phyloP scores from a whole-genome alignment of 1,139 yeast genomes.

The Magnusiomyces suaveolens region DNA sequence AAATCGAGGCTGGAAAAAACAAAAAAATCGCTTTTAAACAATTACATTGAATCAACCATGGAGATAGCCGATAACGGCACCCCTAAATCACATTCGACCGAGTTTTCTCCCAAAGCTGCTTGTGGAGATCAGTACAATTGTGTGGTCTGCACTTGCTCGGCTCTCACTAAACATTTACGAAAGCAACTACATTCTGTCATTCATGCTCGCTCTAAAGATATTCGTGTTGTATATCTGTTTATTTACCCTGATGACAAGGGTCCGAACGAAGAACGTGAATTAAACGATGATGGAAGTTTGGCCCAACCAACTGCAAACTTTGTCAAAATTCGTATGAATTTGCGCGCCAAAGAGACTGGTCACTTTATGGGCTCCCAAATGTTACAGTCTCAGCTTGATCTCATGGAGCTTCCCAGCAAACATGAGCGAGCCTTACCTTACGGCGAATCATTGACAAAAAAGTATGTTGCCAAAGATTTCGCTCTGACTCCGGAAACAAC shows the following conservation, averaged over 20 bases:
- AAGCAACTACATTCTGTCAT: not conserved
- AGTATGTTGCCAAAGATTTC: not conserved
- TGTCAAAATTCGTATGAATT: slow-evolving; percentile 51
- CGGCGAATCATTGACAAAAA: no score
- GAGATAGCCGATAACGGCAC: not conserved
- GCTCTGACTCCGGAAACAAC: slow-evolving; percentile 7
- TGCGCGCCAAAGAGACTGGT: slow-evolving; percentile 25
- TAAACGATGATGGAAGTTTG: not conserved
- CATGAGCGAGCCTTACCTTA: not conserved
- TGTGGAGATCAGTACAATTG: not conserved
- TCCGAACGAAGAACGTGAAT: not conserved
- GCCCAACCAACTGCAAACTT: slow-evolving; percentile 30
- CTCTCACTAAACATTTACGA: not conserved
- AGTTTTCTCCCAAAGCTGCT: not conserved
- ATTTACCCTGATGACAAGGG: not conserved
- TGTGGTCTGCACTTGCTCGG: not conserved
- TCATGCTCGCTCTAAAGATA: not conserved
- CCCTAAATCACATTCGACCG: not conserved
- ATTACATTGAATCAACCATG: not conserved
- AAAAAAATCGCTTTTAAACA: not conserved
- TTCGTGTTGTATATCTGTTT: not conserved
- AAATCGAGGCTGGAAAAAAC: not conserved
- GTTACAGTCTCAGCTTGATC: slow-evolving; percentile 69
- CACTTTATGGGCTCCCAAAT: slow-evolving; percentile 83
- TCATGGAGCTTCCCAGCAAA: slow-evolving; percentile 55